A percentile compares a stretch with the other conserved stretches of the same genome.
These are phyloP conservation scores for Cyphellophora attinorum DNA, from an alignment of 2,329 filamentous ascomycete species.

Conservation along the genomic window DNA sequence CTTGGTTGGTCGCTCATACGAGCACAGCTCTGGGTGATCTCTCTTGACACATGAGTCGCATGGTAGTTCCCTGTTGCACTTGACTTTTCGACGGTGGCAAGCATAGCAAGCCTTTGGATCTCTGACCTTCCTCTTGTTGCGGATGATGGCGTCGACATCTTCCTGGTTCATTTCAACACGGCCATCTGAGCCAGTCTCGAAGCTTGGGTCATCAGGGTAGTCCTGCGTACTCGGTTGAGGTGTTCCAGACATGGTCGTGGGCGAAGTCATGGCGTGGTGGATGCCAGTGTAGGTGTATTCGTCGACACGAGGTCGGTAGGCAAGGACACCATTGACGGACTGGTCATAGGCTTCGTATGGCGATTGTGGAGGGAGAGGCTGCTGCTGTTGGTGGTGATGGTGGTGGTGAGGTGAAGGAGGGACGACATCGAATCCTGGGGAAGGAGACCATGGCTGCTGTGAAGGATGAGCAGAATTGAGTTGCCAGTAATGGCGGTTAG, in stretches of 20 bases:
- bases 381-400: not conserved
- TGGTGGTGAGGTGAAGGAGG: not conserved
- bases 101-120: conserved; percentile 30
- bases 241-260: not conserved
- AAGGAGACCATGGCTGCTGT: not conserved
- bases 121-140: conserved; percentile 37
- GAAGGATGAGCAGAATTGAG: not conserved
- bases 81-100: conserved; percentile 25
- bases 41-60: conserved; percentile 40
- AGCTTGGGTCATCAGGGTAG: conserved; percentile 10
- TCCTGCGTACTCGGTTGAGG: conserved; percentile 6
- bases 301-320: conserved; percentile 1
- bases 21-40: conserved; percentile 39
- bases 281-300: not conserved
- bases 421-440: not conserved
- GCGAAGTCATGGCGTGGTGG: not conserved
- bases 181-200: conserved; percentile 9
- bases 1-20: conserved; percentile 39
- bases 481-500: not conserved
- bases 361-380: not conserved
- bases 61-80: conserved; percentile 39
- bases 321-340: conserved; percentile 3
- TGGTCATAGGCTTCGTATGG: conserved; percentile 4
- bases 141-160: conserved; percentile 37
- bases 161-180: conserved; percentile 31